A percentile compares a stretch with the other conserved stretches of the same genome.
These are phyloP conservation scores for Zizania latifolia DNA, from an alignment of 176 grass and related monocot species.

Conservation along the genomic window DNA sequence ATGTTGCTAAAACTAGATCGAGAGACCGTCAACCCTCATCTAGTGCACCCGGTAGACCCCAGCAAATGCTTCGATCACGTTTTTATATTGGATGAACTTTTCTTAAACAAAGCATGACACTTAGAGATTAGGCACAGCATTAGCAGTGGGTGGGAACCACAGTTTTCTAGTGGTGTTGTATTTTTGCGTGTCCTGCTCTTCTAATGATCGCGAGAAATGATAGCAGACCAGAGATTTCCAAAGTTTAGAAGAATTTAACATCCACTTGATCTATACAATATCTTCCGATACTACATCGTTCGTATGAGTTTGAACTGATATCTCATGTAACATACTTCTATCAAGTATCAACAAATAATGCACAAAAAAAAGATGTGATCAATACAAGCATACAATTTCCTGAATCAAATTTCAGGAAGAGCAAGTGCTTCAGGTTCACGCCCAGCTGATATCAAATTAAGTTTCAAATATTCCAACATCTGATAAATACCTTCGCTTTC, in stretches of 20 bases:
- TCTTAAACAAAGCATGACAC: not conserved
- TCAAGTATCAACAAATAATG: slow-evolving; percentile 8
- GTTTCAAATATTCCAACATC: slow-evolving; percentile 42
- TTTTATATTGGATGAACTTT: slow-evolving; percentile 25
- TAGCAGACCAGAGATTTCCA: not conserved
- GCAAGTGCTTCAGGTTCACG: slow-evolving; percentile 22
- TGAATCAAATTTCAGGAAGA: slow-evolving; percentile 19
- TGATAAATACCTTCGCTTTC: slow-evolving; percentile 33
- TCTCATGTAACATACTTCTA: not conserved
- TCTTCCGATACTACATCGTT: not conserved
- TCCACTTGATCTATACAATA: not conserved
- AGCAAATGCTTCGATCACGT: slow-evolving; percentile 25
- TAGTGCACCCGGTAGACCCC: not conserved
- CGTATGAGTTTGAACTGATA: not conserved
- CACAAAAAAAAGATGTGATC: not conserved
- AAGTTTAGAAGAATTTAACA: not conserved
- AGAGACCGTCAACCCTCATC: slow-evolving; percentile 10
- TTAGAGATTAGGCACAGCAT: slow-evolving; percentile 22
- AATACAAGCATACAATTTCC: not conserved
- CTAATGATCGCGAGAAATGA: not conserved
- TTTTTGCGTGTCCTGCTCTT: slow-evolving; percentile 10
- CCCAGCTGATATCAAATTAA: slow-evolving; percentile 32
- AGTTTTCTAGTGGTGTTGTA: slow-evolving; percentile 37
- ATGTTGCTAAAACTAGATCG: slow-evolving; percentile 62
- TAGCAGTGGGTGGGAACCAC: slow-evolving; percentile 21